These are phyloP conservation scores for Trametes meyenii DNA, from an alignment of 768 basidiomycete species.

Conservation along the genomic window DNA sequence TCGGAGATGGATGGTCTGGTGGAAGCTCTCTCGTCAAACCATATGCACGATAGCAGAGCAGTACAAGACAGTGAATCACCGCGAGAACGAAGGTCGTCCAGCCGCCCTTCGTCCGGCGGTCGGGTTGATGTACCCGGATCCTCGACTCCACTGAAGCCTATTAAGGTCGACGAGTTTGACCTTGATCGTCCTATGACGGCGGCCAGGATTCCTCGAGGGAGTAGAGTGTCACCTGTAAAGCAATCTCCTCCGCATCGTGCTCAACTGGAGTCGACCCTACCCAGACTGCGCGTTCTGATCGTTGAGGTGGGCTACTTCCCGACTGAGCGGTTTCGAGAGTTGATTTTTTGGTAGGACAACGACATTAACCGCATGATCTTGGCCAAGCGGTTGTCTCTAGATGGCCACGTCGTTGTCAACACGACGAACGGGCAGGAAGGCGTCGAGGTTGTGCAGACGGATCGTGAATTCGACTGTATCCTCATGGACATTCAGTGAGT, in stretches of 20 bases:
- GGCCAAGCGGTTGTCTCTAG: slow-evolving; percentile 63
- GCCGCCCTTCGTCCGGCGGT: neutral
- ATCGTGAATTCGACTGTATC: slow-evolving; percentile 68
- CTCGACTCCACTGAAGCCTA: slow-evolving; percentile 37
- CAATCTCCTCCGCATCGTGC: neutral
- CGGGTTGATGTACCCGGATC: slow-evolving; percentile 30
- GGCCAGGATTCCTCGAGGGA: neutral
- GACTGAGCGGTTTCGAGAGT: neutral
- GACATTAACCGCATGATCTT: slow-evolving; percentile 74
- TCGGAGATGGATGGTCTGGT: slow-evolving; percentile 45
- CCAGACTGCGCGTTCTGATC: slow-evolving; percentile 53
- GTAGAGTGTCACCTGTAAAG: neutral
- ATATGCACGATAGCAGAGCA: slow-evolving; percentile 4
- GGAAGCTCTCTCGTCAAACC: slow-evolving; percentile 45
- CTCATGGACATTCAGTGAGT: slow-evolving; percentile 85
- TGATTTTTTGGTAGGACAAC: slow-evolving; percentile 54
- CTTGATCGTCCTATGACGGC: slow-evolving; percentile 3
- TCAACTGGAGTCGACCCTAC: neutral
- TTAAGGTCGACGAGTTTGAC: slow-evolving; percentile 36
- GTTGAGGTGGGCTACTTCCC: slow-evolving; percentile 57
- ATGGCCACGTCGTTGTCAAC: slow-evolving; percentile 65
- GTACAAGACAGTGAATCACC: too few species aligned
- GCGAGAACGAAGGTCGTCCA: neutral
- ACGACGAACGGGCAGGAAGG: slow-evolving; percentile 79
- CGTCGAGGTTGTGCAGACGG: slow-evolving; percentile 57